A percentile compares a stretch with the other conserved stretches of the same genome.
Conservation (phyloP, 1,284 basidiomycete species). For the Wallemia hederae region DNA sequence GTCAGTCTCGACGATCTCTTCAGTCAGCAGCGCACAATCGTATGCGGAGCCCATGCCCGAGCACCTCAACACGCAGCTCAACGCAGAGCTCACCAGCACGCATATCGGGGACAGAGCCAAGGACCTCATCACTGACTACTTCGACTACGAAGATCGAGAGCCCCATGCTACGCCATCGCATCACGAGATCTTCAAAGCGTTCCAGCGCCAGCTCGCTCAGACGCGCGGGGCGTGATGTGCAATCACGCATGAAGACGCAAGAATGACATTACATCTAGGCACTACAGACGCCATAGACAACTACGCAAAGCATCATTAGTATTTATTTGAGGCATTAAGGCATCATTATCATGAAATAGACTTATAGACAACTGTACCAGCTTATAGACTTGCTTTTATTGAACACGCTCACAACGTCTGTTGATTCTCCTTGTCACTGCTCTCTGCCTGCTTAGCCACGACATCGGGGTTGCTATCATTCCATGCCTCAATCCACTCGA, state of each 20-base stretch:
- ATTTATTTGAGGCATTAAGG: background rate
- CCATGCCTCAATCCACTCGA: conserved; percentile 16
- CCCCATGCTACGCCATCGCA: background rate
- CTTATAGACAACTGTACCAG: no score
- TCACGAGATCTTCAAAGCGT: background rate
- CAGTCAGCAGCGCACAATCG: background rate
- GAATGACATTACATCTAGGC: no score
- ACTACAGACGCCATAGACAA: background rate
- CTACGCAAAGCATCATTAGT: background rate
- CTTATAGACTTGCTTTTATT: background rate
- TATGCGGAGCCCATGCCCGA: background rate
- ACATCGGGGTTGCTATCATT: background rate
- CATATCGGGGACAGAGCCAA: background rate
- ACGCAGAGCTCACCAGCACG: background rate
- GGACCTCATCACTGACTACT: background rate
- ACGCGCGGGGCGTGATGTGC: no score
- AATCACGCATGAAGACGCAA: no score
- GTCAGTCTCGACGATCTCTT: background rate
- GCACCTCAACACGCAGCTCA: background rate
- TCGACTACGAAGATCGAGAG: background rate
- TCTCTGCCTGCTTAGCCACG: background rate
- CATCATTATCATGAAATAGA: no score
- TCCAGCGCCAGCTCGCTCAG: background rate
- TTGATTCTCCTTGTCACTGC: background rate
- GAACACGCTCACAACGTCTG: no score